Percentiles rank a stretch among this genome's conserved stretches.
Evolutionary conservation across 164 flowering plant genomes (phyloP).

Genomic region (Cinnamomum micranthum): DNA sequence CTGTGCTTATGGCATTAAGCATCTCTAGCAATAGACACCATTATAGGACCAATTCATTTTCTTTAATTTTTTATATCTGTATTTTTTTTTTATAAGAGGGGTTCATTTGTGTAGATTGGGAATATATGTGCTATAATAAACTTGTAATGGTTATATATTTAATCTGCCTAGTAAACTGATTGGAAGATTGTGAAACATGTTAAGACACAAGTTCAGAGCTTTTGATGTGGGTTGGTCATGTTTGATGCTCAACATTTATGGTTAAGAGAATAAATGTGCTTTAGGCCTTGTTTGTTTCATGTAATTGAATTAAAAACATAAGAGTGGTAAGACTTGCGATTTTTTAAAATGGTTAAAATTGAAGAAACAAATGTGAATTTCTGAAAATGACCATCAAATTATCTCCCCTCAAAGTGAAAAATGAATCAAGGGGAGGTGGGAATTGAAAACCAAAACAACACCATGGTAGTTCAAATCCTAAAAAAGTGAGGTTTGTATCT

Average conservation of each 20-base stretch:
- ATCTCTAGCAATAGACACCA: constrained; percentile 4
- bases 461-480: too few relatives aligned
- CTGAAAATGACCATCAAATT: too few relatives aligned
- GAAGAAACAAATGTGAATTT: too few relatives aligned
- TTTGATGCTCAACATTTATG: too few relatives aligned
- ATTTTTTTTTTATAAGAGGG: background rate
- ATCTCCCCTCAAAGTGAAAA: too few relatives aligned
- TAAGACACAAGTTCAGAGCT: background rate
- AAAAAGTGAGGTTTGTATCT: too few relatives aligned
- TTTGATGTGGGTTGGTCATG: background rate
- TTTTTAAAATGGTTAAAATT: too few relatives aligned
- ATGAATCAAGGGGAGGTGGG: too few relatives aligned
- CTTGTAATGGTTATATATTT: background rate
- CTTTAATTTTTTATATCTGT: background rate
- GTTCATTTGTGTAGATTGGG: background rate
- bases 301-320: too few relatives aligned
- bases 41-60: background rate
- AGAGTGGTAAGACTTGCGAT: too few relatives aligned
- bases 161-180: background rate
- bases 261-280: background rate
- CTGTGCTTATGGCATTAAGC: constrained; percentile 34
- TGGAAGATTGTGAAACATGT: constrained; percentile 1
- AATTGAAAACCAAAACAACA: too few relatives aligned
- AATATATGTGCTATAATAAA: constrained; percentile 1
- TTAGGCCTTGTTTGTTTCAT: too few relatives aligned